Evolutionary conservation across 2,329 filamentous ascomycete species (phyloP), one percentile per base, ranked within the genome.

Genomic region (Aureobasidium lini): DNA sequence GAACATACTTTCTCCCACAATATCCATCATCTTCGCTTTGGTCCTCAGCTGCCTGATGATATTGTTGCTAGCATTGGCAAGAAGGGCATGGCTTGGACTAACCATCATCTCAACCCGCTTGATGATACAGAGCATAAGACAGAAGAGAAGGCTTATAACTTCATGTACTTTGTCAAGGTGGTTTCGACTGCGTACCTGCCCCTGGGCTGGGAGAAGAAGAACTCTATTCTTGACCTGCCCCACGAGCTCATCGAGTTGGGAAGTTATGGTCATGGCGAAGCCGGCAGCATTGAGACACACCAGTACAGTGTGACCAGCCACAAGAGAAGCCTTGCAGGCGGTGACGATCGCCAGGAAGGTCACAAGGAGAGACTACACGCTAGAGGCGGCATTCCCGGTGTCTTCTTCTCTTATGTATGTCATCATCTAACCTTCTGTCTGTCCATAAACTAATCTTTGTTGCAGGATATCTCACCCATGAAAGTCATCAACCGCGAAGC

Each of bases 161-260:
- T 87, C 75, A 96, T 97, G 90, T 99, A 99, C 79, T 99, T 99
- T 75, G 82, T 99, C 75, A 99, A 99, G 80, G 94, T 99, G 60
- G 94, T 99, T 34, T 90, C 89, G 3, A 99, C 94, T 1, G 93
- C 91, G 1, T 99, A 97, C 72, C 82, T 97, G 29, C 91, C 94
- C 2, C 82, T 99, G 1, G 91, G 91, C 63, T 95, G 90, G 90
- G 86, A 91, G 70, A 84, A 84, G 67, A 80, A 80, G 61, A 74
- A 72, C 59, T 65, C 62, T 13, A 63, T 70, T 29, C 66, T 72
- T 32, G 68, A 72, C 32, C 65, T 69, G 13, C 67, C 71, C 28
- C 67, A 73, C 57, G 68, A 86, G 48, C 77, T 81, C 48, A 75
- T 83, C 11, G 84, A 84, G 57, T 77, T 94, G 52, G 89, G 91